These are phyloP conservation scores for Aspergillus nomiae DNA, from an alignment of 2,329 filamentous ascomycete species.

Conservation along the genomic window DNA sequence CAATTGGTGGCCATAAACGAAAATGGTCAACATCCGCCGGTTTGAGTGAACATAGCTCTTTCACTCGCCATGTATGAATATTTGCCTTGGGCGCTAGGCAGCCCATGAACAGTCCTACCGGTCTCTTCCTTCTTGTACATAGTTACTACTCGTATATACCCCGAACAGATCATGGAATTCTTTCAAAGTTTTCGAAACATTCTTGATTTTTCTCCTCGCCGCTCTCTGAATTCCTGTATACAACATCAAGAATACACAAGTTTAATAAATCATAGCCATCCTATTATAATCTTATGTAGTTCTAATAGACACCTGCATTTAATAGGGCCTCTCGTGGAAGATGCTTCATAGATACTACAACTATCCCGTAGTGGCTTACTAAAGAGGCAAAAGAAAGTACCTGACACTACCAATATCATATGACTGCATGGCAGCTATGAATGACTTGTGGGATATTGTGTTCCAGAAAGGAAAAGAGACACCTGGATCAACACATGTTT, in stretches of 20 bases:
- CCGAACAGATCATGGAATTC: neutral
- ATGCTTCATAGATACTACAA: too few species aligned
- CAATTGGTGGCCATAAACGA: slow-evolving; percentile 19
- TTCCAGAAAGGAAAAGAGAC: neutral
- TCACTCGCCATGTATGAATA: neutral
- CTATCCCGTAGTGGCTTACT: too few species aligned
- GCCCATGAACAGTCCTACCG: neutral
- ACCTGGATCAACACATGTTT: neutral
- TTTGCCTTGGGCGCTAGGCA: neutral
- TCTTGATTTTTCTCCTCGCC: neutral
- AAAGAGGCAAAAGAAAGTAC: neutral
- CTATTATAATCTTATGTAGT: too few species aligned
- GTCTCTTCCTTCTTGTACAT: neutral
- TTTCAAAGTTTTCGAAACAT: neutral
- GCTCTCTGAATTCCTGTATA: too few species aligned
- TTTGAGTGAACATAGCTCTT: neutral
- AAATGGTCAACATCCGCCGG: neutral
- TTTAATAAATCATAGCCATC: too few species aligned
- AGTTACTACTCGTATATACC: neutral
- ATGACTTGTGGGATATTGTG: too few species aligned
- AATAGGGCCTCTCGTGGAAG: too few species aligned
- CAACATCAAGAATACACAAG: too few species aligned
- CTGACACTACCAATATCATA: neutral
- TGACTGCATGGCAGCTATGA: neutral
- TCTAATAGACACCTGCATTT: too few species aligned